phyloP scores from a whole-genome alignment of 176 grass and related monocot genomes.

The Ensete ventricosum region DNA sequence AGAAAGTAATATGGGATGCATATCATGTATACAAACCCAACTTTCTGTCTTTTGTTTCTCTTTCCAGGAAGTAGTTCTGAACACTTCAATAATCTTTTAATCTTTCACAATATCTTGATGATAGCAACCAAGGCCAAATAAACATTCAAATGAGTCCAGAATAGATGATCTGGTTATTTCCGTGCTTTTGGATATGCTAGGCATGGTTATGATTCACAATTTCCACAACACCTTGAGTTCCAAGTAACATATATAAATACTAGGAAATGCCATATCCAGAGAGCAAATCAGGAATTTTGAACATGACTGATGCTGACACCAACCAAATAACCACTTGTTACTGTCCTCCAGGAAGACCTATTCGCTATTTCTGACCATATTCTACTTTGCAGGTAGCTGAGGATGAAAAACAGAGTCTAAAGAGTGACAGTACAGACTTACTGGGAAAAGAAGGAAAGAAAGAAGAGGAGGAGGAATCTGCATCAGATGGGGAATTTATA shows the following conservation, averaged over 20 bases:
- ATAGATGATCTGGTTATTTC: no score
- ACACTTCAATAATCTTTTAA: no score
- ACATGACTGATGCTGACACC: neutral
- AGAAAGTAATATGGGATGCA: no score
- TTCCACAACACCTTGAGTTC: neutral
- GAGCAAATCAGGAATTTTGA: neutral
- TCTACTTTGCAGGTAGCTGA: slow-evolving; percentile 31
- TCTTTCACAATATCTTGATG: no score
- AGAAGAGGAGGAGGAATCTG: slow-evolving; percentile 64
- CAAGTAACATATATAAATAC: neutral
- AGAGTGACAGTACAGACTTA: slow-evolving; percentile 29
- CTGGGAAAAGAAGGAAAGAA: slow-evolving; percentile 35
- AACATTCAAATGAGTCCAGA: no score
- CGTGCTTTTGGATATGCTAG: no score
- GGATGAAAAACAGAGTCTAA: slow-evolving; percentile 34
- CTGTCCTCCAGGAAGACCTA: neutral
- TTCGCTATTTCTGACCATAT: neutral
- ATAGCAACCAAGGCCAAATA: no score
- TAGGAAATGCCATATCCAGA: neutral
- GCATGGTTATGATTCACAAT: no score
- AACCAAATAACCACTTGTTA: neutral
- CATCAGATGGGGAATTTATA: slow-evolving; percentile 52
- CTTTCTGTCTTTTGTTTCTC: no score
- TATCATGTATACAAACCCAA: no score
- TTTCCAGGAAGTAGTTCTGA: no score